A percentile compares a stretch with the other conserved stretches of the same genome.
These are phyloP conservation scores for Erodium moschatum DNA, from an alignment of 441 rosid genomes.

Conservation along the genomic window DNA sequence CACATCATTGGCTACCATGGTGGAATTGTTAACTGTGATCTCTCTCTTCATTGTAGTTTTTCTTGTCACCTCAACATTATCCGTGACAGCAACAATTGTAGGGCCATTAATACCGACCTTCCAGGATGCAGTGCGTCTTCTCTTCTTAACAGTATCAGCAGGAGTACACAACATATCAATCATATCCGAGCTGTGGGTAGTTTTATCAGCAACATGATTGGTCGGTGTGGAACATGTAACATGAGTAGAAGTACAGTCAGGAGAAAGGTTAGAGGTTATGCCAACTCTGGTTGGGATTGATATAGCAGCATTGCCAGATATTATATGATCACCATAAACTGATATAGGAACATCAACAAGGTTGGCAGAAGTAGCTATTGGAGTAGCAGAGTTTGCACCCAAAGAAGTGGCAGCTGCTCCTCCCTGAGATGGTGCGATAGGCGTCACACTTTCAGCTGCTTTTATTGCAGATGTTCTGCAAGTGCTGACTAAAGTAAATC, in stretches of 20 bases:
- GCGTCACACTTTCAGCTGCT: constrained; percentile 35
- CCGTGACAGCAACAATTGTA: constrained; percentile 28
- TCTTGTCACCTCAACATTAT: constrained; percentile 30
- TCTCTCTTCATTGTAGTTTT: constrained; percentile 33
- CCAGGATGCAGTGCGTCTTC: constrained; percentile 59
- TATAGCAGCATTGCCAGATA: constrained; percentile 16
- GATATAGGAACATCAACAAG: constrained; percentile 14
- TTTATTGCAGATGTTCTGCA: constrained; percentile 23
- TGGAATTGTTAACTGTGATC: constrained; percentile 21
- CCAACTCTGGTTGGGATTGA: constrained; percentile 19
- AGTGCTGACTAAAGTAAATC: no score
- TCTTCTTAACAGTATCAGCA: constrained; percentile 71
- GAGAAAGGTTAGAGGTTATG: constrained; percentile 23
- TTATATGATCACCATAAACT: constrained; percentile 21
- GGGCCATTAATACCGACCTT: constrained; percentile 31
- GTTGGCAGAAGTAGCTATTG: constrained; percentile 18
- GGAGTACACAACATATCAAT: constrained; percentile 47
- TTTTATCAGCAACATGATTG: constrained; percentile 23
- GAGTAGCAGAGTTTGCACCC: constrained; percentile 11
- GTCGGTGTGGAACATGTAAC: constrained; percentile 21
- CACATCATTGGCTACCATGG: constrained; percentile 26
- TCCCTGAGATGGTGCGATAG: constrained; percentile 19
- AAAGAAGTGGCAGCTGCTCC: constrained; percentile 22
- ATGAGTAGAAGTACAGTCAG: constrained; percentile 15
- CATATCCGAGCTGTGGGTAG: constrained; percentile 19